Conservation (phyloP, 371 early-diverging fungal species). For the Blyttiomyces sp. region DNA sequence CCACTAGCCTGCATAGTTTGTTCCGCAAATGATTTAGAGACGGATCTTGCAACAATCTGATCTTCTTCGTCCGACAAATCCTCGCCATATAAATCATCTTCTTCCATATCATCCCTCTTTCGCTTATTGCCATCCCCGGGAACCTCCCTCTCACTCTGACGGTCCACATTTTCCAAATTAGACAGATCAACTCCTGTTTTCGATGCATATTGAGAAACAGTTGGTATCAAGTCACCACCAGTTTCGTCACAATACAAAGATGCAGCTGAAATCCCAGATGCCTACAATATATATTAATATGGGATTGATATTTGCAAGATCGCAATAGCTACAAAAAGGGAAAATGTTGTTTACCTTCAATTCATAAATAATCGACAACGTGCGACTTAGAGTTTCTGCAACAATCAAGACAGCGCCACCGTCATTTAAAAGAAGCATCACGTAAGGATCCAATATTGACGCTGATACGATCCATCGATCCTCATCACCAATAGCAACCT, state of each 20-base stretch:
- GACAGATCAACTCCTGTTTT: too few relatives aligned
- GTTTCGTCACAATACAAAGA: conserved; percentile 18
- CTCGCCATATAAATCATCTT: conserved; percentile 46
- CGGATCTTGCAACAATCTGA: not conserved
- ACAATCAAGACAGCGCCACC: conserved; percentile 61
- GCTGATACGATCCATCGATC: conserved; percentile 65
- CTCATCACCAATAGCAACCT: conserved; percentile 58
- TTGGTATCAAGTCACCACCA: too few relatives aligned
- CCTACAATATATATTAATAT: not conserved
- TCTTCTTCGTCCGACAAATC: not conserved
- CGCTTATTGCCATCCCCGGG: not conserved
- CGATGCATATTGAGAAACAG: too few relatives aligned
- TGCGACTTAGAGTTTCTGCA: conserved; percentile 36
- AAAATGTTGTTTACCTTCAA: conserved; percentile 24
- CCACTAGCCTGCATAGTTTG: not conserved
- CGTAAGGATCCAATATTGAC: conserved; percentile 75
- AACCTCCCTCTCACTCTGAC: not conserved
- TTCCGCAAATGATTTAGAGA: not conserved
- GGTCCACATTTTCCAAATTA: too few relatives aligned
- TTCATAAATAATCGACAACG: conserved; percentile 27
- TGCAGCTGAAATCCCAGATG: conserved; percentile 7
- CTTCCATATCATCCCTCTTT: conserved; percentile 23
- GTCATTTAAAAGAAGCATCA: conserved; percentile 66
- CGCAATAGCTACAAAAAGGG: not conserved
- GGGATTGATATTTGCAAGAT: conserved; percentile 28